Conservation (phyloP, 495 filamentous ascomycete species). For the Glonium stellatum region DNA sequence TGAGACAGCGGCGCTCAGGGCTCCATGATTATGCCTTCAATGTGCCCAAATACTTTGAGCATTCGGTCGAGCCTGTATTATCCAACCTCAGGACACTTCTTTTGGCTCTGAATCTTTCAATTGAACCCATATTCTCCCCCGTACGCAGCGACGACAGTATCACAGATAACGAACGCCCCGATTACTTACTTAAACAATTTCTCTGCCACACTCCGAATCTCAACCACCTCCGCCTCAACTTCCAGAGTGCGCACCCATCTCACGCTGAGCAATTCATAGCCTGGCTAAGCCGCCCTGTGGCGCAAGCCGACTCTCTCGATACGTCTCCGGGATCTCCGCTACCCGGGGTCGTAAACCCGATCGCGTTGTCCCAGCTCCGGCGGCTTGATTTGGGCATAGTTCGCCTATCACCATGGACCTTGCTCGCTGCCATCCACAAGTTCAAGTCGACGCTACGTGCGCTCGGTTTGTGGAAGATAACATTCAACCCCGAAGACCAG, state of each 20-base stretch:
- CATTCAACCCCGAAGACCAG: conserved; percentile 3
- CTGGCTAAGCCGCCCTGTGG: no score
- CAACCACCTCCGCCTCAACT: conserved; percentile 39
- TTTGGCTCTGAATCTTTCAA: conserved; percentile 28
- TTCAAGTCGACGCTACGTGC: conserved; percentile 34
- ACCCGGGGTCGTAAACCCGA: no score
- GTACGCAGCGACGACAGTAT: background rate
- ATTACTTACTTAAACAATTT: conserved; percentile 26
- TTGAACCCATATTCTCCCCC: background rate
- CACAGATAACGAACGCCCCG: background rate
- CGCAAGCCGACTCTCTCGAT: no score
- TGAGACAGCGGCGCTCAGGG: conserved; percentile 16
- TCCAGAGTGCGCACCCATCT: conserved; percentile 25
- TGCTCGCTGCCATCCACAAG: conserved; percentile 35
- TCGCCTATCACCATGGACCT: conserved; percentile 28
- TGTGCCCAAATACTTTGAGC: background rate
- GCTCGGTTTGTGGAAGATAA: conserved; percentile 35
- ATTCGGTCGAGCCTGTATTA: conserved; percentile 30
- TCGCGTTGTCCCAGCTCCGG: no score
- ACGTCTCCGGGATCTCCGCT: no score
- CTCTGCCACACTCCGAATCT: conserved; percentile 30
- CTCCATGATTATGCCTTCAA: conserved; percentile 5
- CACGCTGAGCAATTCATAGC: conserved; percentile 34
- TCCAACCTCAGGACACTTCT: conserved; percentile 36
- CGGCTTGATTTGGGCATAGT: no score